These are phyloP conservation scores for Escallonia rubra DNA, from an alignment of 129 eudicot genomes.

Conservation along the genomic window DNA sequence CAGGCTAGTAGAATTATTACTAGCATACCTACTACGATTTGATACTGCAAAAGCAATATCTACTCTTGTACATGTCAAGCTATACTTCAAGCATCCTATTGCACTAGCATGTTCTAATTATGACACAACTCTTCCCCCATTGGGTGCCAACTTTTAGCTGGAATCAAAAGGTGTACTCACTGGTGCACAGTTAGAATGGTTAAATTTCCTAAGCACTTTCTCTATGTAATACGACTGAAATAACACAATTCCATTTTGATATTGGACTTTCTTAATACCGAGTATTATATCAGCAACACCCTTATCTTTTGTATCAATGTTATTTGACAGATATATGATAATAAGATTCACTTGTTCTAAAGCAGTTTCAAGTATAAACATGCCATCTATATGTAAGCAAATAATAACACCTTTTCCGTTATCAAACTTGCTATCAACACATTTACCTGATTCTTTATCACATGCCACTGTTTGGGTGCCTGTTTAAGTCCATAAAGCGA, in stretches of 20 bases:
- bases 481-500: no score
- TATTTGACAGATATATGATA: no score
- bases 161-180: neutral
- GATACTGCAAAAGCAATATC: neutral
- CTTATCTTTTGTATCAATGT: no score
- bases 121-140: neutral
- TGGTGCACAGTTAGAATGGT: no score
- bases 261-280: neutral
- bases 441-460: neutral
- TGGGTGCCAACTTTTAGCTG: neutral
- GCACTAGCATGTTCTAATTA: no score
- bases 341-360: neutral
- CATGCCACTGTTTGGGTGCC: no score
- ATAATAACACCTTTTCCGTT: no score
- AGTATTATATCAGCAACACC: neutral
- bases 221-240: no score
- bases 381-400: neutral
- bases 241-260: no score
- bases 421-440: neutral
- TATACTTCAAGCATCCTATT: neutral
- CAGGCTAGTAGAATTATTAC: neutral
- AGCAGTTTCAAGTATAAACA: neutral
- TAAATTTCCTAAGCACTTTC: no score
- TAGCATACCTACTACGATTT: neutral
- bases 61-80: neutral